Conservation (phyloP, 1,284 basidiomycete genomes). For the Puccinia polysora region DNA sequence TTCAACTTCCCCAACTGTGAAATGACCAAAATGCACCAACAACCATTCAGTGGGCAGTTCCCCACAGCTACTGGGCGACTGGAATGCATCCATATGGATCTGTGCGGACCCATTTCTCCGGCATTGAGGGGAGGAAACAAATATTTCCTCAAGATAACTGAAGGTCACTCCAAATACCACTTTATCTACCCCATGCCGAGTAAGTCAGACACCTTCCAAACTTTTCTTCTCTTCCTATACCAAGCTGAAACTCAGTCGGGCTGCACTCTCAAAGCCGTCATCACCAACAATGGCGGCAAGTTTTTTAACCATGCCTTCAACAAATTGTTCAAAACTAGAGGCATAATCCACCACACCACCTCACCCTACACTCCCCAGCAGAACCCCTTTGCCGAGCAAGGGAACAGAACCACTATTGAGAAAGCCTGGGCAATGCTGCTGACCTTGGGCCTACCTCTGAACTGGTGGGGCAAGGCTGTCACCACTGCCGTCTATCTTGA, state of each 20-base stretch:
- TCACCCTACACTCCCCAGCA: background rate
- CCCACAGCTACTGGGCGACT: background rate
- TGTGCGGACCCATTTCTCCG: background rate
- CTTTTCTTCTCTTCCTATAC: background rate
- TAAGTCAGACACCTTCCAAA: background rate
- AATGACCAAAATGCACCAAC: background rate
- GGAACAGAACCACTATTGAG: too few relatives aligned
- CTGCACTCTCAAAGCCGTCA: background rate
- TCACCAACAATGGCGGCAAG: background rate
- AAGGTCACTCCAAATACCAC: background rate
- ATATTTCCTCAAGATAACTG: too few relatives aligned
- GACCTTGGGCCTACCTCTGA: background rate
- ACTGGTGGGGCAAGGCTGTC: background rate
- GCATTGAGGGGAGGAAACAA: background rate
- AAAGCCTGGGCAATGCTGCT: background rate
- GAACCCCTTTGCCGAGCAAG: too few relatives aligned
- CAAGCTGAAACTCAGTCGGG: background rate
- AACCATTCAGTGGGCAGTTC: background rate
- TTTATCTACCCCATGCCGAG: background rate
- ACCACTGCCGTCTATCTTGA: background rate
- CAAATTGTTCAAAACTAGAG: background rate
- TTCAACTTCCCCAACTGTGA: background rate
- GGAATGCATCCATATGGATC: background rate
- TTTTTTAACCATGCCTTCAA: too few relatives aligned
- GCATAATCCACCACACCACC: background rate